Conservation (phyloP, 345 rosid species). For the Turritis glabra region DNA sequence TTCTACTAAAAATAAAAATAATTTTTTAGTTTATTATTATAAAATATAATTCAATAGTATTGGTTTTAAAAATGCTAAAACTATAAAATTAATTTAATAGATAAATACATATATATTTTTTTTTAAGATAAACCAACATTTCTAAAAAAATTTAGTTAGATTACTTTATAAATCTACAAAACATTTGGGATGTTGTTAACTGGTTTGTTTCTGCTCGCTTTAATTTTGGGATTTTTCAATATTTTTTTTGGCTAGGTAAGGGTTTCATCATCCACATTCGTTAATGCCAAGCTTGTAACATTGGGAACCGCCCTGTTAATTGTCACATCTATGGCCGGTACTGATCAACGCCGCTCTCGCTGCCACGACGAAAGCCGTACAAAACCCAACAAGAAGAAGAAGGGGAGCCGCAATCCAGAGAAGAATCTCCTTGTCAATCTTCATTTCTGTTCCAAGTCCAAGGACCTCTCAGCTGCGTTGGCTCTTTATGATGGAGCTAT, state of each 20-base stretch:
- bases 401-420: constrained; percentile 50
- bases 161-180: too few species aligned
- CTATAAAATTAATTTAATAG: too few species aligned
- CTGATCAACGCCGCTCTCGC: constrained; percentile 19
- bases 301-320: constrained; percentile 1
- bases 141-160: too few species aligned
- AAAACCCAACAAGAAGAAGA: constrained; percentile 48
- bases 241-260: neutral
- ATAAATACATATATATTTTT: too few species aligned
- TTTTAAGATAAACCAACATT: too few species aligned
- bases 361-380: constrained; percentile 25
- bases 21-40: too few species aligned
- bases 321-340: constrained; percentile 38
- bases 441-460: constrained; percentile 61
- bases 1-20: too few species aligned
- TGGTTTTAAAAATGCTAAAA: too few species aligned
- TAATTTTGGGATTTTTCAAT: neutral
- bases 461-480: constrained; percentile 65
- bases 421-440: constrained; percentile 56
- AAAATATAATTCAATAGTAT: too few species aligned
- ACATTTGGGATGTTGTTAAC: neutral
- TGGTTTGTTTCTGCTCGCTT: neutral
- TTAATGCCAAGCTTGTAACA: constrained; percentile 28
- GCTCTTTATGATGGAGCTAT: constrained; percentile 61
- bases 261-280: constrained; percentile 17